Percentiles rank a stretch among this genome's conserved stretches.
Evolutionary conservation across 495 filamentous ascomycete genomes (phyloP).

Genomic region (Annulohypoxylon bovei): DNA sequence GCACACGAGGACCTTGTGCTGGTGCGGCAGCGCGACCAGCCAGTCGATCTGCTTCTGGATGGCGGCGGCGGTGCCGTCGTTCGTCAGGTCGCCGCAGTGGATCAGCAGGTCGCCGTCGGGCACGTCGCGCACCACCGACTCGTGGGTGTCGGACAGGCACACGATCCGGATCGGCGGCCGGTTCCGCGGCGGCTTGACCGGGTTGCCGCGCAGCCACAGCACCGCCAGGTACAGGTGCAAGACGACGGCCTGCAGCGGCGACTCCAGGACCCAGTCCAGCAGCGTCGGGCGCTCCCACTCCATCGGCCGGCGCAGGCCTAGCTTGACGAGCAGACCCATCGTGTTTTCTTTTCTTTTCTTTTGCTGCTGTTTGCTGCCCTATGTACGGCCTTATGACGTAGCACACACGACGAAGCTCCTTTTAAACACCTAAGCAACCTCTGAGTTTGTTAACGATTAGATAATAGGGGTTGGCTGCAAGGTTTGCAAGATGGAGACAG

Average conservation of each 20-base stretch:
- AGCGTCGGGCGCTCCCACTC: slow-evolving; percentile 62
- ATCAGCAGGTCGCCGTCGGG: slow-evolving; percentile 87
- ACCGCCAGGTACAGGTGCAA: slow-evolving; percentile 67
- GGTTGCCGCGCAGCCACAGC: slow-evolving; percentile 69
- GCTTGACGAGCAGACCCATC: slow-evolving; percentile 49
- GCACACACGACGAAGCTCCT: not conserved
- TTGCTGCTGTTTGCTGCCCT: slow-evolving; percentile 13
- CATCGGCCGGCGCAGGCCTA: slow-evolving; percentile 52
- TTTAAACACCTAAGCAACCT: not conserved
- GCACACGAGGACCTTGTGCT: slow-evolving; percentile 81
- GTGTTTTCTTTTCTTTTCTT: not conserved
- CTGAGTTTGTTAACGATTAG: no score
- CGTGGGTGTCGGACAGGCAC: slow-evolving; percentile 92
- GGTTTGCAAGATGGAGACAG: not conserved
- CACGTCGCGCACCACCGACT: slow-evolving; percentile 63
- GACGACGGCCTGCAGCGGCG: slow-evolving; percentile 61
- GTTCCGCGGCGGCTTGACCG: slow-evolving; percentile 62
- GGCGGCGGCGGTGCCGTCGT: slow-evolving; percentile 73
- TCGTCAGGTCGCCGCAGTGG: slow-evolving; percentile 86
- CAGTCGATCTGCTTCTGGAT: slow-evolving; percentile 84
- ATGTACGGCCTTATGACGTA: slow-evolving; percentile 20
- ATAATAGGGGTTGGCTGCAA: not conserved
- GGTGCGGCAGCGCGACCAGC: slow-evolving; percentile 76
- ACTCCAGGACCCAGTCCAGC: slow-evolving; percentile 60
- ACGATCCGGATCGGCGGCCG: slow-evolving; percentile 75